Conservation (phyloP, 208 protist genomes). For the Balamuthia mandrillaris region DNA sequence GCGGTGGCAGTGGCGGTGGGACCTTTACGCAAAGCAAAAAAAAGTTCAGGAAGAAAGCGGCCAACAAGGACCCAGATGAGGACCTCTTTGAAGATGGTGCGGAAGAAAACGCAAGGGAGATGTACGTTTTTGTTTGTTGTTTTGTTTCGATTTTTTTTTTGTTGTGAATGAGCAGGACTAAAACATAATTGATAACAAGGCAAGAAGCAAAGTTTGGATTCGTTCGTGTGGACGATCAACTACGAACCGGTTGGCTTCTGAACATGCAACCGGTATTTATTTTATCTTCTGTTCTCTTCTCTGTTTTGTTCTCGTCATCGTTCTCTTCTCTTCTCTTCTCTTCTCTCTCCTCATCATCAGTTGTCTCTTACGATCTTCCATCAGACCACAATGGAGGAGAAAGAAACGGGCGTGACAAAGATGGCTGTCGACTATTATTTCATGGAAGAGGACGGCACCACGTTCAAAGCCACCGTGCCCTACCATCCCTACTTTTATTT, state of each 20-base stretch:
- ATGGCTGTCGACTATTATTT: slow-evolving; percentile 77
- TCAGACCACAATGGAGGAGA: slow-evolving; percentile 65
- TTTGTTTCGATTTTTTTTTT: too few species aligned
- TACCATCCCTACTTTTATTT: slow-evolving; percentile 82
- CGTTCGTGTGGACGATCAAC: slow-evolving; percentile 3
- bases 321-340: not conserved
- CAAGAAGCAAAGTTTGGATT: slow-evolving; percentile 37
- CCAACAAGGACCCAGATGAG: too few species aligned
- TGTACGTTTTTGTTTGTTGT: too few species aligned
- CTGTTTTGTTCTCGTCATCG: not conserved
- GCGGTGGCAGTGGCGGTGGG: too few species aligned
- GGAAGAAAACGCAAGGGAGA: too few species aligned
- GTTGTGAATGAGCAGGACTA: too few species aligned
- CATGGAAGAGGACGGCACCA: slow-evolving; percentile 68
- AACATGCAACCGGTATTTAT: slow-evolving; percentile 68
- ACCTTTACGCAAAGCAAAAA: too few species aligned
- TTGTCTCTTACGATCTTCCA: not conserved
- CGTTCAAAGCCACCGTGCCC: slow-evolving; percentile 66
- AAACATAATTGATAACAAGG: too few species aligned
- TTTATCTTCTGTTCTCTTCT: not conserved
- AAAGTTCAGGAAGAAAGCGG: too few species aligned
- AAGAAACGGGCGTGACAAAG: slow-evolving; percentile 46
- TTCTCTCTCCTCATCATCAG: not conserved
- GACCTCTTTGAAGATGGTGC: too few species aligned
- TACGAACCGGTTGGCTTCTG: slow-evolving; percentile 62